Evolutionary conservation across 169 alveolate species (phyloP).

Genomic region (Eimeria acervulina): DNA sequence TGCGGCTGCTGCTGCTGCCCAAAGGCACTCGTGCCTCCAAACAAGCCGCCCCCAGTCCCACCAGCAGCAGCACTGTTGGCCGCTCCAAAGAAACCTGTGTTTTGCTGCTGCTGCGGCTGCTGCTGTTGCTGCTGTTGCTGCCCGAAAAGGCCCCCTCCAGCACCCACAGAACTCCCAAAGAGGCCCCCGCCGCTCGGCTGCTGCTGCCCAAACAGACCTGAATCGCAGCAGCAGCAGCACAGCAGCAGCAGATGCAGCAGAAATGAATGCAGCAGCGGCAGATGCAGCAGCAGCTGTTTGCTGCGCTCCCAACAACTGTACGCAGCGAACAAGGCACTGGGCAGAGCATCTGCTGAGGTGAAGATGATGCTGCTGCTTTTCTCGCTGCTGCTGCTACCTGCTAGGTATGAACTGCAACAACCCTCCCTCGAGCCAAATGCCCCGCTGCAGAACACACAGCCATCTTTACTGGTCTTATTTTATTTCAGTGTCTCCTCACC

Average conservation of each 20-base stretch:
- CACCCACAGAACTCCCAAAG: slow-evolving; percentile 50
- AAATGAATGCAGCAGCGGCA: background rate
- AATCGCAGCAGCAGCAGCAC: slow-evolving; percentile 35
- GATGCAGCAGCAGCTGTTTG: background rate
- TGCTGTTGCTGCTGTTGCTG: slow-evolving; percentile 73
- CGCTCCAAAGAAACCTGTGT: slow-evolving; percentile 24
- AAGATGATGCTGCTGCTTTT: background rate
- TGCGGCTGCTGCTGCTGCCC: slow-evolving; percentile 75
- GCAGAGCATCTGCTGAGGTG: background rate
- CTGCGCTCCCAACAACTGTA: background rate
- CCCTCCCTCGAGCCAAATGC: too few relatives aligned
- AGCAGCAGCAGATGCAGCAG: slow-evolving; percentile 29
- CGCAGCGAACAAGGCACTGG: background rate
- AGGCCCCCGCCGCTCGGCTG: slow-evolving; percentile 58
- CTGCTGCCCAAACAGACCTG: slow-evolving; percentile 50
- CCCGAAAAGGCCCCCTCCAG: slow-evolving; percentile 78
- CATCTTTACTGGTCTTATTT: too few relatives aligned
- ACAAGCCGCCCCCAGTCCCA: background rate
- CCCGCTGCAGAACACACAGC: too few relatives aligned
- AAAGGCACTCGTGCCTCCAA: background rate
- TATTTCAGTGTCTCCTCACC: background rate
- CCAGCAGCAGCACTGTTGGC: background rate
- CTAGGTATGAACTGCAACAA: too few relatives aligned
- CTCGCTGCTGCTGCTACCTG: background rate
- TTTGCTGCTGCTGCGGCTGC: slow-evolving; percentile 68